Percentiles rank a stretch among this genome's conserved stretches.
Evolutionary conservation across 495 filamentous ascomycete species (phyloP).

Genomic region (Penicillium arizonense): DNA sequence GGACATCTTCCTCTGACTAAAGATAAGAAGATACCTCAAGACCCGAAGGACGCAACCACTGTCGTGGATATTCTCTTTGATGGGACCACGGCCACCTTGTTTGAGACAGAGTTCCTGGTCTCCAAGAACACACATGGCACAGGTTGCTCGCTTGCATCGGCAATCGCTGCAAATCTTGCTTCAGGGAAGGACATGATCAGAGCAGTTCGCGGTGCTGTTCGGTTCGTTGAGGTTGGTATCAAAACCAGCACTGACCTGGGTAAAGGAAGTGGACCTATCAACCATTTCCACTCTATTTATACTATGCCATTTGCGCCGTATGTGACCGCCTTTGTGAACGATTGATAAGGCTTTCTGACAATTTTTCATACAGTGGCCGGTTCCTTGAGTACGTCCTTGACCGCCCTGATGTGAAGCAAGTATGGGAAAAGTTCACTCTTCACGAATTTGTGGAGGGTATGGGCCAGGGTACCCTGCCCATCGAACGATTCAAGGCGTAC

Average conservation of each 20-base stretch:
- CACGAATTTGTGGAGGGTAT: conserved; percentile 80
- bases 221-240: conserved; percentile 84
- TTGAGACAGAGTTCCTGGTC: conserved; percentile 66
- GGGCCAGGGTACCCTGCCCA: conserved; percentile 68
- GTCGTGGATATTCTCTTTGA: conserved; percentile 77
- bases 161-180: conserved; percentile 85
- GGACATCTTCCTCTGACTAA: conserved; percentile 81
- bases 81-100: conserved; percentile 48
- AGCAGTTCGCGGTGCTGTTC: conserved; percentile 69
- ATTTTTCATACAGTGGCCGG: conserved; percentile 52
- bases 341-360: conserved; percentile 2
- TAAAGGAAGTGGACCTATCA: conserved; percentile 82
- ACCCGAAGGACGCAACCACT: conserved; percentile 55
- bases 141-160: conserved; percentile 90
- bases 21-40: conserved; percentile 50
- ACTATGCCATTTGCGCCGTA: conserved; percentile 81
- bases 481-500: conserved; percentile 78
- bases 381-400: conserved; percentile 86
- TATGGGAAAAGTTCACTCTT: conserved; percentile 72
- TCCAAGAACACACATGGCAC: conserved; percentile 91
- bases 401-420: conserved; percentile 63
- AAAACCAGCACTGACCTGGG: conserved; percentile 71
- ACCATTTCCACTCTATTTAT: conserved; percentile 88
- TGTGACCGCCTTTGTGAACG: conserved; percentile 23
- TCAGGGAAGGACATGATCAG: conserved; percentile 57